Evolutionary conservation across 306 rosid genomes (phyloP).

Genomic region (Begonia masoniana): DNA sequence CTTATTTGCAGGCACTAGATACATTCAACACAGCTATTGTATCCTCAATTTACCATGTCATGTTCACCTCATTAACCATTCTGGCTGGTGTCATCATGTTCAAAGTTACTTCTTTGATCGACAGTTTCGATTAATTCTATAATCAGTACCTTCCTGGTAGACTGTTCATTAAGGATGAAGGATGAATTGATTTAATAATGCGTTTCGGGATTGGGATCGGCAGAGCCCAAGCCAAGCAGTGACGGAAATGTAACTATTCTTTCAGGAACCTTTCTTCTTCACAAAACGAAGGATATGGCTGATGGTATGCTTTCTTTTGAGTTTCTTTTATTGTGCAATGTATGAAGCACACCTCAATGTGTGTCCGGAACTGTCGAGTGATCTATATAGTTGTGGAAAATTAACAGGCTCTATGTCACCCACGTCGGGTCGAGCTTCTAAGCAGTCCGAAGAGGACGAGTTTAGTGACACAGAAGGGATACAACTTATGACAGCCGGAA

Average conservation of each 20-base stretch:
- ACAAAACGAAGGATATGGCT: slow-evolving; percentile 90
- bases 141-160: no score
- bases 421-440: no score
- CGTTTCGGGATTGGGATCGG: slow-evolving; percentile 82
- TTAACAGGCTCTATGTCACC: no score
- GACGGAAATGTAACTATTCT: slow-evolving; percentile 93
- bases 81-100: slow-evolving; percentile 97
- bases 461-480: no score
- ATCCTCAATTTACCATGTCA: slow-evolving; percentile 89
- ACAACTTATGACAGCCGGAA: no score
- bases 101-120: slow-evolving; percentile 40
- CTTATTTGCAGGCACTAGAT: slow-evolving; percentile 79
- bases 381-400: no score
- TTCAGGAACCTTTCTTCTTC: slow-evolving; percentile 98
- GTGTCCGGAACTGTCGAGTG: no score
- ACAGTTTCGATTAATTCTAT: neutral
- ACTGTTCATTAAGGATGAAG: no score
- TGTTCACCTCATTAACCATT: slow-evolving; percentile 95
- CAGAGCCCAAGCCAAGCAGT: slow-evolving; percentile 84
- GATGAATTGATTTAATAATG: no score
- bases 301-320: slow-evolving; percentile 31
- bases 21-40: slow-evolving; percentile 99
- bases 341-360: no score
- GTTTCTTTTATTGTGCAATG: no score
- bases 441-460: no score